Conservation (phyloP, 2,329 filamentous ascomycete genomes). For the Ophiostoma angusticollis region DNA sequence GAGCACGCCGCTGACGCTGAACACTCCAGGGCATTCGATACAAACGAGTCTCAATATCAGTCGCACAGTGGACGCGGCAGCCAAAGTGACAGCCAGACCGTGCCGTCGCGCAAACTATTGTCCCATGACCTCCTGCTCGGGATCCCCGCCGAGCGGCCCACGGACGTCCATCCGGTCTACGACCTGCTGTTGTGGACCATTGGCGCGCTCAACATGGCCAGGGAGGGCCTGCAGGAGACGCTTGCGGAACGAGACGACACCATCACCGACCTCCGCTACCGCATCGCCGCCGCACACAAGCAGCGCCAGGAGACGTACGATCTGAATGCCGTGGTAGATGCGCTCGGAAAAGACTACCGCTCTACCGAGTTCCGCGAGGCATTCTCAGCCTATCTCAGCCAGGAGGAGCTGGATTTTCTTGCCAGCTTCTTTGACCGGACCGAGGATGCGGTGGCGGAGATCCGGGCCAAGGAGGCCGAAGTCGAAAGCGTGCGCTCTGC, state of each 20-base stretch:
- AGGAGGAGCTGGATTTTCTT: slow-evolving; percentile 32
- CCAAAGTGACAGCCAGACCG: too few relatives aligned
- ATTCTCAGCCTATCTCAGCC: slow-evolving; percentile 17
- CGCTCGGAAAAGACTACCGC: slow-evolving; percentile 15
- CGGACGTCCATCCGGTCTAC: slow-evolving; percentile 35
- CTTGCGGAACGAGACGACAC: slow-evolving; percentile 26
- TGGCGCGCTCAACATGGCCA: slow-evolving; percentile 32
- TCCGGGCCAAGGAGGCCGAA: slow-evolving; percentile 23
- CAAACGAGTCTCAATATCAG: too few relatives aligned
- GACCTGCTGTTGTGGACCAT: slow-evolving; percentile 29
- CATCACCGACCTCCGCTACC: slow-evolving; percentile 23
- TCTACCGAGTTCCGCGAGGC: slow-evolving; percentile 9
- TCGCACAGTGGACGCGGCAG: too few relatives aligned
- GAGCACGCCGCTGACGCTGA: too few relatives aligned
- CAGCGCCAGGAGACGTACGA: slow-evolving; percentile 22
- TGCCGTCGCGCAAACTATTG: too few relatives aligned
- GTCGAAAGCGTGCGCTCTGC: slow-evolving; percentile 24
- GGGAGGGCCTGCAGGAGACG: slow-evolving; percentile 35
- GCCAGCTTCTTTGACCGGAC: slow-evolving; percentile 24
- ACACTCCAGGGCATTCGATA: too few relatives aligned
- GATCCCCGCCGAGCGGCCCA: slow-evolving; percentile 16
- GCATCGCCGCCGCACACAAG: slow-evolving; percentile 6
- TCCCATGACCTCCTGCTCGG: slow-evolving; percentile 16
- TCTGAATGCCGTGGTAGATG: slow-evolving; percentile 21
- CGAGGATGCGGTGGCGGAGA: slow-evolving; percentile 1